phyloP scores from a whole-genome alignment of 2,329 filamentous ascomycete genomes.

The Trichoderma guizhouense region DNA sequence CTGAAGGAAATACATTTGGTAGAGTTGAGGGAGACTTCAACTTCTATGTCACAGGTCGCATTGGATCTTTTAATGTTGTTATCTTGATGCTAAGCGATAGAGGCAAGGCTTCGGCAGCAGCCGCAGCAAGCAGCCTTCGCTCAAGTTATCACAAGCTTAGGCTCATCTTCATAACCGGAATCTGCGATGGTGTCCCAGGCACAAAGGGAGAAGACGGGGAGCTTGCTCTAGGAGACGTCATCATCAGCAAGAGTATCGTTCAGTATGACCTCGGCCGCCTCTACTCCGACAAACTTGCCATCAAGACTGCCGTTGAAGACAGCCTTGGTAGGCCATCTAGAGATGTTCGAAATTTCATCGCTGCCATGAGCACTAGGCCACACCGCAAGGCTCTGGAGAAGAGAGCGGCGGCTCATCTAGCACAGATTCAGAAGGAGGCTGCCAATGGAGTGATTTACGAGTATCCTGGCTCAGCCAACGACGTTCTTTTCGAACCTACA shows the following conservation, averaged over 20 bases:
- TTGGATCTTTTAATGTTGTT: background rate
- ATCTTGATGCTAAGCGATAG: background rate
- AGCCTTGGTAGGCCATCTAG: background rate
- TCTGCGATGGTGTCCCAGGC: background rate
- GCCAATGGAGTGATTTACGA: background rate
- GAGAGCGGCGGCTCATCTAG: background rate
- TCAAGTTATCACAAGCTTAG: background rate
- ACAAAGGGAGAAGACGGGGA: background rate
- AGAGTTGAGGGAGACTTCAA: too few relatives aligned
- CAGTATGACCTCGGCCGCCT: background rate
- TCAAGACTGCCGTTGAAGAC: background rate
- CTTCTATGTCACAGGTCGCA: background rate
- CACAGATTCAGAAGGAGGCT: background rate
- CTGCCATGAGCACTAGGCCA: background rate
- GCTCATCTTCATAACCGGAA: background rate
- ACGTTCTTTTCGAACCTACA: background rate
- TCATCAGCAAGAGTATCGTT: background rate
- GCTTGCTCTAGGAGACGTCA: background rate
- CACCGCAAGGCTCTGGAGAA: background rate
- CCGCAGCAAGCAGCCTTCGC: background rate
- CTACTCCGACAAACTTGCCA: background rate
- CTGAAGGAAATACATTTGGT: too few relatives aligned
- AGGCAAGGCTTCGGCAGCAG: background rate
- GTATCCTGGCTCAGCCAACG: background rate
- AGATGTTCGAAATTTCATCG: background rate